Evolutionary conservation across 2,329 filamentous ascomycete species (phyloP), one percentile per base, ranked within the genome.

Genomic region (Ophiostoma piceae): DNA sequence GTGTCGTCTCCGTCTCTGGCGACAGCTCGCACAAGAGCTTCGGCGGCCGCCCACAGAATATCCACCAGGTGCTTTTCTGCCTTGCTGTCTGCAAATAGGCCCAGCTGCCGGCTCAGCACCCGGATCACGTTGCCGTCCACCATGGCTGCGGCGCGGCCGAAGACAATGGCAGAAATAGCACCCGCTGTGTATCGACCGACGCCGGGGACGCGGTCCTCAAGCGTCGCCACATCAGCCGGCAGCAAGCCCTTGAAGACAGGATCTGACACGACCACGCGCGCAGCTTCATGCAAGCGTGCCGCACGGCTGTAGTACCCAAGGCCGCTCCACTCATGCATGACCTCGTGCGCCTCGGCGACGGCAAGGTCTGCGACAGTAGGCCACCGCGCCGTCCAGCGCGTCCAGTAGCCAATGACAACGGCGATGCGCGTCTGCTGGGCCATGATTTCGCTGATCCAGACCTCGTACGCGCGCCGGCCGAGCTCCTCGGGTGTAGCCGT

Each of bases 401-500:
- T 85, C 84, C 87, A 89, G 76, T 89, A 89, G 67, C 84, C 85
- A 26, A 88, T 84, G 0, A 88, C 87, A 7, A 83, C 84, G 2
- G 84, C 82, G 3, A 89, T 87, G 37, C 87, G 84, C 1, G 87
- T 89, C 77, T 89, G 87, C 76, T 89, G 87, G 12, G 89, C 81
- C 87, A 89, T 89, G 73, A 88, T 85, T 78, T 89, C 87, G 74
- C 84, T 87, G 75, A 89, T 87, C 85, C 87, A 89, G 66, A 89
- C 87, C 76, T 88, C 83, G 77, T 89, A 89, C 1, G 87, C 87
- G 66, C 87, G 83, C 39, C 79, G 81, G 71, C 84, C 82, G 12
- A 88, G 79, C 2, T 76, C 76, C 3, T 16, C 67, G 67, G 19
- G 41, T 12, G 9, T 14, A 11, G 16, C n/a, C 41, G 39, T 43